Percentiles rank a stretch among this genome's conserved stretches.
phyloP scores from a whole-genome alignment of 768 basidiomycete genomes.

The Lyophyllum atratum region DNA sequence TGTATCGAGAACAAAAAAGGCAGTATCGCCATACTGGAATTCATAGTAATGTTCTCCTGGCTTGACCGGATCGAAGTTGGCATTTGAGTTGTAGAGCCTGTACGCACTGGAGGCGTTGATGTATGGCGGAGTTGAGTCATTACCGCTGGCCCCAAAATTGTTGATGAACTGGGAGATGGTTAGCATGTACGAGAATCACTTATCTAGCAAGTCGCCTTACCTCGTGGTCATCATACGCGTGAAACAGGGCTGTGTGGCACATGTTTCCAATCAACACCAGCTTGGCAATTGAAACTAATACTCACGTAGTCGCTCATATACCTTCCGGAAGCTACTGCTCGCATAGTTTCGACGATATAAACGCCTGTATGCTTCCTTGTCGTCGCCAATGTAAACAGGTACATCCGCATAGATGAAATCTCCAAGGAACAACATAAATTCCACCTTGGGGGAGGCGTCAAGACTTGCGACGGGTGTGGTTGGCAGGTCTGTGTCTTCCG shows the following conservation, averaged over 20 bases:
- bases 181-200: neutral
- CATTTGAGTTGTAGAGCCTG: slow-evolving; percentile 60
- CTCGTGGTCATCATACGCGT: slow-evolving; percentile 78
- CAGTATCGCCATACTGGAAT: slow-evolving; percentile 66
- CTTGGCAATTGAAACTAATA: slow-evolving; percentile 15
- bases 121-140: slow-evolving; percentile 56
- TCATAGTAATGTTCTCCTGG: slow-evolving; percentile 55
- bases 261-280: neutral
- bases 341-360: slow-evolving; percentile 70
- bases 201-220: slow-evolving; percentile 24
- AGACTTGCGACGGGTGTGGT: neutral
- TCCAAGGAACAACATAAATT: slow-evolving; percentile 71
- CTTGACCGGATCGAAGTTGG: slow-evolving; percentile 56
- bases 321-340: slow-evolving; percentile 61
- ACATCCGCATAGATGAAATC: slow-evolving; percentile 81
- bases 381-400: slow-evolving; percentile 61
- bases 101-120: slow-evolving; percentile 62
- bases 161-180: slow-evolving; percentile 51
- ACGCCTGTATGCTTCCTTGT: slow-evolving; percentile 58
- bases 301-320: slow-evolving; percentile 73
- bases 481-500: slow-evolving; percentile 2
- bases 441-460: slow-evolving; percentile 31
- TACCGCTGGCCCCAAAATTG: slow-evolving; percentile 61
- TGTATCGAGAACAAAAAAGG: slow-evolving; percentile 82
- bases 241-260: slow-evolving; percentile 68